Conservation (phyloP, 192 early-diverging fungal species). For the Coemansia sp. region DNA sequence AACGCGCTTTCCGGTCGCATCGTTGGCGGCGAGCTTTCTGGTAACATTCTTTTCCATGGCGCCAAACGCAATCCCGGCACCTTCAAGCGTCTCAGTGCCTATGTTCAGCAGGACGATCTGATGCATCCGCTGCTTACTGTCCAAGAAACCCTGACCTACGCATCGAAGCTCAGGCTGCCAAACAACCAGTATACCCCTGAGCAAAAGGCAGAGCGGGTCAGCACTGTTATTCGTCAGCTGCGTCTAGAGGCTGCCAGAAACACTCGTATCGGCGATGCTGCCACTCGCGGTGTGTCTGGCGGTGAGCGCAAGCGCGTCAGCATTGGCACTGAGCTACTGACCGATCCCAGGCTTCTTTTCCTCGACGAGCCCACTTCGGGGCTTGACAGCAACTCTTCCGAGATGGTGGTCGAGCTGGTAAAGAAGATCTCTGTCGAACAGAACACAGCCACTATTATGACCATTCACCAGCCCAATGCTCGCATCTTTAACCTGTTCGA, state of each 20-base stretch:
- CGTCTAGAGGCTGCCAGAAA: slow-evolving; percentile 64
- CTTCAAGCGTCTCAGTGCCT: slow-evolving; percentile 54
- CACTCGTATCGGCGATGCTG: slow-evolving; percentile 55
- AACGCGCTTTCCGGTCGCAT: slow-evolving; percentile 75
- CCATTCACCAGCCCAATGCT: slow-evolving; percentile 88
- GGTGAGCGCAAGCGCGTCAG: slow-evolving; percentile 59
- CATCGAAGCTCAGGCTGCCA: slow-evolving; percentile 71
- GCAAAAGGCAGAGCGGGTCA: slow-evolving; percentile 63
- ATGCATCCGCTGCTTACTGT: slow-evolving; percentile 70
- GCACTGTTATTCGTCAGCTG: slow-evolving; percentile 64
- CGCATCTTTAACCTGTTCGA: slow-evolving; percentile 83
- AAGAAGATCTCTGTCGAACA: slow-evolving; percentile 59
- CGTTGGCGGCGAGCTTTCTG: slow-evolving; percentile 58
- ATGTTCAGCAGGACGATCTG: slow-evolving; percentile 59
- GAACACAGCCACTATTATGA: slow-evolving; percentile 75
- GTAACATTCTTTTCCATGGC: slow-evolving; percentile 58
- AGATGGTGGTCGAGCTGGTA: slow-evolving; percentile 64
- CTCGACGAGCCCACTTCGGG: slow-evolving; percentile 66
- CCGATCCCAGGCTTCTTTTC: slow-evolving; percentile 59
- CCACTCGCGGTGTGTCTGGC: slow-evolving; percentile 55
- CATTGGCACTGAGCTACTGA: slow-evolving; percentile 55
- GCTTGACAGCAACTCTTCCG: slow-evolving; percentile 69
- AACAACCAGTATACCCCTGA: slow-evolving; percentile 46
- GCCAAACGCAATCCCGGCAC: slow-evolving; percentile 45
- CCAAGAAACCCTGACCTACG: slow-evolving; percentile 73